phyloP scores from a whole-genome alignment of 2,329 filamentous ascomycete species.

The Clarireedia paspali region DNA sequence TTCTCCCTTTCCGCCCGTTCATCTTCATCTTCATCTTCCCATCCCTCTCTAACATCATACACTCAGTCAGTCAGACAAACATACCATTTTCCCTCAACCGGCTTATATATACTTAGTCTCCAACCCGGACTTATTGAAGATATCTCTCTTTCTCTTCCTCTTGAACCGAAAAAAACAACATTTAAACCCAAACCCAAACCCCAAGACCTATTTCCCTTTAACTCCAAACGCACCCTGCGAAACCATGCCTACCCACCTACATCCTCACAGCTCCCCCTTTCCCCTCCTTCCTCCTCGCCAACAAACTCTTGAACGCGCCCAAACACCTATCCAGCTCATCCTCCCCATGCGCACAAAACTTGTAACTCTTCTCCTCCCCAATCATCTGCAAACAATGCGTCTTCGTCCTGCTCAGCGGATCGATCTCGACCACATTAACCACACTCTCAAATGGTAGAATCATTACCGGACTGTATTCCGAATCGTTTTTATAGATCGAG shows the following conservation, averaged over 20 bases:
- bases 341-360: constrained; percentile 72
- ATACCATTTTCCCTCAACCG: too few relatives aligned
- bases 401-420: constrained; percentile 79
- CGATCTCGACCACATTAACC: constrained; percentile 87
- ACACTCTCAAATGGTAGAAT: constrained; percentile 73
- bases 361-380: constrained; percentile 78
- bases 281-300: constrained; percentile 59
- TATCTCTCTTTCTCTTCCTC: too few relatives aligned
- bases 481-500: constrained; percentile 86
- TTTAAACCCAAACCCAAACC: background rate
- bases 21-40: background rate
- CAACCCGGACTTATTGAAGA: too few relatives aligned
- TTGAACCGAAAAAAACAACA: too few relatives aligned
- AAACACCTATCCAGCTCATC: constrained; percentile 77
- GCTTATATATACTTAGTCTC: too few relatives aligned
- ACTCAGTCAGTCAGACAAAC: too few relatives aligned
- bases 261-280: background rate
- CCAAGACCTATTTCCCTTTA: background rate
- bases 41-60: background rate
- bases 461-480: constrained; percentile 80
- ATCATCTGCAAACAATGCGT: constrained; percentile 86
- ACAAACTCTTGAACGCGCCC: constrained; percentile 81
- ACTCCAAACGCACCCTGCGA: background rate
- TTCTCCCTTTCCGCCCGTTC: background rate
- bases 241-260: background rate